These are phyloP conservation scores for Trichosanthes cucumerina DNA, from an alignment of 306 rosid species.

Conservation along the genomic window DNA sequence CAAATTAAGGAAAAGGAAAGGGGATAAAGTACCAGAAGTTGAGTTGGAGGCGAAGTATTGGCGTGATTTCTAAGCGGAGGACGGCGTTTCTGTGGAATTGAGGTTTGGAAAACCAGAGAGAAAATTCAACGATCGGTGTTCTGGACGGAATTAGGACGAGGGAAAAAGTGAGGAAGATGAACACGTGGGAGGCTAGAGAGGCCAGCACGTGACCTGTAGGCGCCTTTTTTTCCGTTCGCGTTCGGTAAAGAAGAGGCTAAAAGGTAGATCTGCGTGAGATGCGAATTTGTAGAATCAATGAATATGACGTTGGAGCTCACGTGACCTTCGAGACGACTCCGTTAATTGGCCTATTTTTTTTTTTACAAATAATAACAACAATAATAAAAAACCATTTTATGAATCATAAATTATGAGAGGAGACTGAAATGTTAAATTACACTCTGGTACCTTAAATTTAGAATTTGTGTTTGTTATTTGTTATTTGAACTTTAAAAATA, in stretches of 20 bases:
- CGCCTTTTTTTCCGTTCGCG: not conserved
- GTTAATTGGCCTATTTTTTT: no score
- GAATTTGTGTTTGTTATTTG: no score
- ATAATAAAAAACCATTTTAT: no score
- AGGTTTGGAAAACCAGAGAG: not conserved
- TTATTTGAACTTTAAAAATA: no score
- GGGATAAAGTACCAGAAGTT: not conserved
- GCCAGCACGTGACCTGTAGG: not conserved
- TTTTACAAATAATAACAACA: no score
- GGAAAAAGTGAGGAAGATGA: not conserved
- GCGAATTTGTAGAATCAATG: not conserved
- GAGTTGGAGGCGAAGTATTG: not conserved
- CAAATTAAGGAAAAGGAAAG: not conserved
- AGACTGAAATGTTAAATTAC: no score
- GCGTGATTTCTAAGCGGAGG: not conserved
- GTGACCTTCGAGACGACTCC: not conserved
- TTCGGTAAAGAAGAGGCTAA: not conserved
- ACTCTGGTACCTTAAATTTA: no score
- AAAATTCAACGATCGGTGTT: not conserved
- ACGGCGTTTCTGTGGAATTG: not conserved
- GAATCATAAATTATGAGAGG: no score
- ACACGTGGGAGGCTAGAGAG: not conserved
- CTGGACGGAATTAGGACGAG: not conserved
- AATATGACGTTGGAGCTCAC: not conserved
- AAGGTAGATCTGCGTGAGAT: not conserved